A percentile compares a stretch with the other conserved stretches of the same genome.
Conservation (phyloP, 352 stramenopile genomes). For the Phytophthora parvispora region DNA sequence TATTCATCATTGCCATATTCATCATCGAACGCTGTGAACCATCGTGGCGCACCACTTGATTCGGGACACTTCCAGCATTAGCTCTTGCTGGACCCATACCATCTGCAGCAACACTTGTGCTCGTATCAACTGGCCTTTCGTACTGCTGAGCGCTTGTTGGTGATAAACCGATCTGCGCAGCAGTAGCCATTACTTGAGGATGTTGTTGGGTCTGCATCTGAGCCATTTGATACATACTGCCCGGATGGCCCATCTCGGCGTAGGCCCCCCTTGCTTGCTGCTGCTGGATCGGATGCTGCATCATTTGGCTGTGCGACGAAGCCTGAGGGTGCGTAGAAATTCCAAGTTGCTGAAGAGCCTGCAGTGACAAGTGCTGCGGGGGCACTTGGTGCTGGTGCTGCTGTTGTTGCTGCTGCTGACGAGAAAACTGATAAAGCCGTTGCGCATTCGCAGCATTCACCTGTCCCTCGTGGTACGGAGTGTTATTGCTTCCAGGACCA, state of each 20-base stretch:
- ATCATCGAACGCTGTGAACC: conserved; percentile 64
- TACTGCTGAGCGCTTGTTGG: conserved; percentile 37
- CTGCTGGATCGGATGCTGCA: conserved; percentile 69
- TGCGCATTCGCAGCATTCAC: conserved; percentile 57
- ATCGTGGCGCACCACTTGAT: conserved; percentile 47
- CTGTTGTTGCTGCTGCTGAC: conserved; percentile 43
- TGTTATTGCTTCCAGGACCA: conserved; percentile 35
- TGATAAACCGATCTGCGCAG: conserved; percentile 38
- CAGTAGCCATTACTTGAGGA: conserved; percentile 30
- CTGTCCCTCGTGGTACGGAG: conserved; percentile 61
- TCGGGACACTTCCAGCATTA: conserved; percentile 18
- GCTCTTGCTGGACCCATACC: conserved; percentile 11
- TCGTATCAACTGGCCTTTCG: conserved; percentile 32
- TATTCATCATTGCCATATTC: conserved; percentile 65
- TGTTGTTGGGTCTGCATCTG: conserved; percentile 48
- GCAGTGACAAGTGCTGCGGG: conserved; percentile 57
- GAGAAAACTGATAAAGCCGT: conserved; percentile 53
- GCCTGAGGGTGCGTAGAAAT: conserved; percentile 48
- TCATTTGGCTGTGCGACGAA: conserved; percentile 59
- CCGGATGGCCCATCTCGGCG: conserved; percentile 53
- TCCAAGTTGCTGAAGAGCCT: conserved; percentile 69
- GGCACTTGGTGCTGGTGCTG: conserved; percentile 33
- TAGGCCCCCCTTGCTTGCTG: conserved; percentile 52
- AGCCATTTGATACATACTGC: conserved; percentile 63
- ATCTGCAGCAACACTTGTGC: conserved; percentile 14